These are phyloP conservation scores for Aspergillus tubingensis DNA, from an alignment of 2,329 filamentous ascomycete genomes.

Conservation along the genomic window DNA sequence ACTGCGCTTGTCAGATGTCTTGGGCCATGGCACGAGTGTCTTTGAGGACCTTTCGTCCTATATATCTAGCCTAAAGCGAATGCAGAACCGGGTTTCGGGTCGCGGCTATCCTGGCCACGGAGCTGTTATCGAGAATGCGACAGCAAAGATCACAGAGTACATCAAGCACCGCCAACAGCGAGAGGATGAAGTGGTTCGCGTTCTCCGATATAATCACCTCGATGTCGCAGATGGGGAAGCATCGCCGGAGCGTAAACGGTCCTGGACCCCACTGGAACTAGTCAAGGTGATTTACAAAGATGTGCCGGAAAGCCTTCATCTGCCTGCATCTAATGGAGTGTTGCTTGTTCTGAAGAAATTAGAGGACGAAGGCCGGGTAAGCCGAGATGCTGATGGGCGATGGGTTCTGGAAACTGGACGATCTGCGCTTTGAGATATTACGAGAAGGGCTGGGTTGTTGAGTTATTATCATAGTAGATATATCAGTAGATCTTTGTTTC, in stretches of 20 bases:
- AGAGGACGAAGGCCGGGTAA: constrained; percentile 69
- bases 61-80: constrained; percentile 66
- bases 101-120: constrained; percentile 88
- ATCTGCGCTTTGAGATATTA: constrained; percentile 33
- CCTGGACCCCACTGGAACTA: constrained; percentile 74
- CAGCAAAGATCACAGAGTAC: constrained; percentile 74
- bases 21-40: constrained; percentile 83
- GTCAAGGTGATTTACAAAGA: constrained; percentile 86
- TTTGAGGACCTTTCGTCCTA: constrained; percentile 77
- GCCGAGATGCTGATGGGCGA: constrained; percentile 32
- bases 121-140: constrained; percentile 71
- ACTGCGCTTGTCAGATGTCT: constrained; percentile 56
- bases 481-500: neutral
- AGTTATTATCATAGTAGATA: neutral
- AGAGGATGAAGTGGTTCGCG: constrained; percentile 73
- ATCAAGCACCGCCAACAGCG: constrained; percentile 77
- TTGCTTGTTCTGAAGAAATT: constrained; percentile 80
- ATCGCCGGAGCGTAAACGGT: constrained; percentile 39
- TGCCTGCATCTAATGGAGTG: constrained; percentile 74
- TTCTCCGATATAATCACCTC: constrained; percentile 53
- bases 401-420: constrained; percentile 34
- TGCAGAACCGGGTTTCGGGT: constrained; percentile 63
- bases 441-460: neutral
- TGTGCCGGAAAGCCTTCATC: constrained; percentile 72
- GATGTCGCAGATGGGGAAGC: constrained; percentile 34